These are phyloP conservation scores for Aspergillus nanangensis DNA, from an alignment of 495 filamentous ascomycete species.

Conservation along the genomic window DNA sequence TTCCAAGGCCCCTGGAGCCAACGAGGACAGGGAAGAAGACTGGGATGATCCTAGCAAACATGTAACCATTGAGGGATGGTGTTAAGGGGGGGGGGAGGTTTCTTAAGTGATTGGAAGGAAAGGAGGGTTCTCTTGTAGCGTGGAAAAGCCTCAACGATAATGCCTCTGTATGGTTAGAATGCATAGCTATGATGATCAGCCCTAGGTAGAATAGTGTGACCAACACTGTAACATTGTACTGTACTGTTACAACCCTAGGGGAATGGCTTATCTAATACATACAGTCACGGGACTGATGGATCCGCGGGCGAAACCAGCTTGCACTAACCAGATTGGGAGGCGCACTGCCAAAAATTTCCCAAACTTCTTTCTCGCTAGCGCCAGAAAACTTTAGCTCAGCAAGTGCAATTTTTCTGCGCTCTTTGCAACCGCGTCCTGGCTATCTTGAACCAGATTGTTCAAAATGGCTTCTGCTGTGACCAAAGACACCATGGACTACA, in stretches of 20 bases:
- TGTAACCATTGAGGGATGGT: not conserved
- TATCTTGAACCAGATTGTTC: slow-evolving; percentile 19
- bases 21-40: slow-evolving; percentile 62
- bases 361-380: slow-evolving; percentile 23
- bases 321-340: slow-evolving; percentile 18
- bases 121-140: too few species aligned
- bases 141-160: too few species aligned
- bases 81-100: not conserved
- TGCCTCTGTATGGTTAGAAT: too few species aligned
- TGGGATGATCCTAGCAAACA: slow-evolving; percentile 42
- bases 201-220: too few species aligned
- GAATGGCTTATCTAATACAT: not conserved
- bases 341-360: slow-evolving; percentile 25
- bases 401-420: slow-evolving; percentile 18
- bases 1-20: slow-evolving; percentile 54
- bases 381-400: slow-evolving; percentile 20
- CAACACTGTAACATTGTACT: too few species aligned
- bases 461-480: slow-evolving; percentile 59
- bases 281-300: slow-evolving; percentile 4
- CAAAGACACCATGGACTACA: slow-evolving; percentile 65
- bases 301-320: slow-evolving; percentile 1
- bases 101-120: not conserved
- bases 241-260: not conserved
- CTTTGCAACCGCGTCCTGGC: slow-evolving; percentile 13
- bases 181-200: too few species aligned